phyloP scores from a whole-genome alignment of 1,139 yeast species.

The Yamadazyma atlantica region DNA sequence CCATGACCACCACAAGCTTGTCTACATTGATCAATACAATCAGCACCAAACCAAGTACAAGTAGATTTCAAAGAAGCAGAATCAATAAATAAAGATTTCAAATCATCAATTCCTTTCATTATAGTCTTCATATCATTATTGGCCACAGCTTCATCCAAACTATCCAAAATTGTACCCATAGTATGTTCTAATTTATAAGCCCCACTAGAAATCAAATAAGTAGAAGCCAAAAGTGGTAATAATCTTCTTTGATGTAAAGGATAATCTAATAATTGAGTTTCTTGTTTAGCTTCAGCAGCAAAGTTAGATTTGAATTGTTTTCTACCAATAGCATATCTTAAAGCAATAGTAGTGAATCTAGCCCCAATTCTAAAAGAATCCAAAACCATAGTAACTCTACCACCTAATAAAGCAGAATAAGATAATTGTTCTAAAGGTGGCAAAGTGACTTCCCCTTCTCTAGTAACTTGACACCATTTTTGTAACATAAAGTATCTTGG shows the following conservation, averaged over 20 bases:
- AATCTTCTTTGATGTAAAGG: conserved; percentile 85
- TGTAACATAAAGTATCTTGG: conserved; percentile 84
- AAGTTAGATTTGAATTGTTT: conserved; percentile 67
- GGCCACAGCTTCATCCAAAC: conserved; percentile 54
- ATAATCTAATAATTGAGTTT: conserved; percentile 73
- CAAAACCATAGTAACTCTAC: conserved; percentile 85
- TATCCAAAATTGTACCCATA: conserved; percentile 50
- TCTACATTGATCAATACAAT: conserved; percentile 81
- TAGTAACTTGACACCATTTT: conserved; percentile 72
- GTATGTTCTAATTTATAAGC: conserved; percentile 63
- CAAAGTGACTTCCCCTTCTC: conserved; percentile 65
- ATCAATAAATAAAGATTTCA: conserved; percentile 78
- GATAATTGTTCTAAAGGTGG: conserved; percentile 87
- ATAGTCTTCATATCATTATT: conserved; percentile 42
- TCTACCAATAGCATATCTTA: conserved; percentile 86
- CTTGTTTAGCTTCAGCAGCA: conserved; percentile 44
- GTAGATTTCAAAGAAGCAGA: conserved; percentile 91
- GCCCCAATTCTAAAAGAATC: conserved; percentile 83
- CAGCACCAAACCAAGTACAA: conserved; percentile 82
- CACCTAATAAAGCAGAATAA: conserved; percentile 82
- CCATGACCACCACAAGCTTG: conserved; percentile 99
- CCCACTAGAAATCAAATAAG: conserved; percentile 76
- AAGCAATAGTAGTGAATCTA: conserved; percentile 77
- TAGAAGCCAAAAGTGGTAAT: conserved; percentile 74
- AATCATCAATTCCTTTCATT: conserved; percentile 54